Conservation (phyloP, 441 rosid genomes). For the Pelargonium australe region DNA sequence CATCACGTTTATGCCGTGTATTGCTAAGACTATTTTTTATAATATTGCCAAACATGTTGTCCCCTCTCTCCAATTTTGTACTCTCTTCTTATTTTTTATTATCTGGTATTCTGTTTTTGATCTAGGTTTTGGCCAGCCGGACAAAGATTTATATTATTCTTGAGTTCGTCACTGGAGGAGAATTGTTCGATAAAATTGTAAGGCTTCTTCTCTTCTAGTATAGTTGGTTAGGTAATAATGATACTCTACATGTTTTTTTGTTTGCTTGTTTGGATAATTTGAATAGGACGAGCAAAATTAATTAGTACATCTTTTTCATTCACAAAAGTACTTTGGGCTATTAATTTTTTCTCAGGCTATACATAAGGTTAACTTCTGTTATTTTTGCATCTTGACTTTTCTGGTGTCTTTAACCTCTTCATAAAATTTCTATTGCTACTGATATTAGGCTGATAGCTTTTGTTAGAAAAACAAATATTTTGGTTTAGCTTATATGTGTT, state of each 20-base stretch:
- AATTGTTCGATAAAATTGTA: constrained; percentile 81
- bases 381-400: background rate
- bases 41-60: constrained; percentile 8
- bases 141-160: constrained; percentile 78
- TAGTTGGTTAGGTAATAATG: too few relatives aligned
- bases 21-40: background rate
- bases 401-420: background rate
- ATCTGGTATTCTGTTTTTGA: constrained; percentile 4
- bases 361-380: background rate
- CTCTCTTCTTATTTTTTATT: background rate
- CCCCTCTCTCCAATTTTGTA: constrained; percentile 3
- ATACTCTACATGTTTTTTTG: too few relatives aligned
- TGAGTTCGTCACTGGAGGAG: constrained; percentile 92
- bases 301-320: background rate
- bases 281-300: background rate
- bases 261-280: background rate
- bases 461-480: background rate
- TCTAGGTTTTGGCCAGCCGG: constrained; percentile 73
- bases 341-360: background rate
- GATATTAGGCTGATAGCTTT: background rate
- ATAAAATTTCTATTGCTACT: background rate
- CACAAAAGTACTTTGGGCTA: background rate
- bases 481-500: background rate
- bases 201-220: constrained; percentile 24
- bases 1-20: background rate